Conservation (phyloP, 257 asterid genomes). For the Avicennia marina region DNA sequence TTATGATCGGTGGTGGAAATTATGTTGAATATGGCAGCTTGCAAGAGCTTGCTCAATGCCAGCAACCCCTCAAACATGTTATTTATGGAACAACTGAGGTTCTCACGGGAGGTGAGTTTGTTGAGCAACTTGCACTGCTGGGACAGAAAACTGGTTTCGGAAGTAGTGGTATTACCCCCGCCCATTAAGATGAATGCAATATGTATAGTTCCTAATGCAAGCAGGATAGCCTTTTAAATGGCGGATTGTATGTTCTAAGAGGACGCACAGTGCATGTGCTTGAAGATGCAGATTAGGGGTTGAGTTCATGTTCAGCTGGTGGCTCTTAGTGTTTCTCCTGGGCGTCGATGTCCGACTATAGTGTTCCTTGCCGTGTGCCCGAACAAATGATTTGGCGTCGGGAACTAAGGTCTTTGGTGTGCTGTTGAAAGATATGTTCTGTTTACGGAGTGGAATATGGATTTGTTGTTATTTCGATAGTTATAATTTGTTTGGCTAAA, state of each 20-base stretch:
- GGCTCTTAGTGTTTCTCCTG: neutral
- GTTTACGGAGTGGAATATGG: no score
- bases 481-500: no score
- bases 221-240: slow-evolving; percentile 5
- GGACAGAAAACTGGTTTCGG: slow-evolving; percentile 92
- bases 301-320: neutral
- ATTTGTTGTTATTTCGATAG: no score
- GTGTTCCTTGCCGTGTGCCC: no score
- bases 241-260: no score
- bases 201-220: no score
- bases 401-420: no score
- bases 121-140: slow-evolving; percentile 73
- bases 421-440: no score
- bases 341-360: no score
- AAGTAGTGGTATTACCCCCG: slow-evolving; percentile 25
- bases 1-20: slow-evolving; percentile 98
- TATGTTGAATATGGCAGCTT: slow-evolving; percentile 89
- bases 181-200: neutral
- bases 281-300: neutral
- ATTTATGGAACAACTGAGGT: slow-evolving; percentile 92
- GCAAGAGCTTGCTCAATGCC: slow-evolving; percentile 65
- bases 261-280: neutral
- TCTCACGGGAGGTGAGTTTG: slow-evolving; percentile 87
- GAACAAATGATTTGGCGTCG: no score
- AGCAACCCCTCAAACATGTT: slow-evolving; percentile 72